These are phyloP conservation scores for Wickerhamomyces xylosicus DNA, from an alignment of 805 yeast species.

Conservation along the genomic window DNA sequence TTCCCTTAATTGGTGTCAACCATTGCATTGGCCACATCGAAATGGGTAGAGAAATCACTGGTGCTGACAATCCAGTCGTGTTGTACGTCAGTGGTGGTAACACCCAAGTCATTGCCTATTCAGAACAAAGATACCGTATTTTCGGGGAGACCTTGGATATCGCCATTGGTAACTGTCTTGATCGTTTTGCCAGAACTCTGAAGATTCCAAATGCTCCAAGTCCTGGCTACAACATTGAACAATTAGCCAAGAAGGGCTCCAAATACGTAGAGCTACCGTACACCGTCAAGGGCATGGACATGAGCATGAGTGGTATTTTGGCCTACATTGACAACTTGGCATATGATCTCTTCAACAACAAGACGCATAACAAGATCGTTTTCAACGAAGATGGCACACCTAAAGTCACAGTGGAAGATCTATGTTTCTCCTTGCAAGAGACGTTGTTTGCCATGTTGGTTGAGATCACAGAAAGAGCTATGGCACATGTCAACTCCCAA, in stretches of 20 bases:
- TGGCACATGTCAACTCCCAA: conserved; percentile 89
- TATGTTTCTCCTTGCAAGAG: conserved; percentile 90
- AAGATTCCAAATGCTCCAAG: conserved; percentile 88
- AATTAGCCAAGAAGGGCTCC: conserved; percentile 63
- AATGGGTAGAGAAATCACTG: conserved; percentile 98
- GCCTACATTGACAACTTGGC: conserved; percentile 80
- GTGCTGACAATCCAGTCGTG: conserved; percentile 96
- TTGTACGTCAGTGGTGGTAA: conserved; percentile 97
- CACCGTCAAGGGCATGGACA: conserved; percentile 97
- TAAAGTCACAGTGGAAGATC: conserved; percentile 66
- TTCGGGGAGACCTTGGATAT: conserved; percentile 98
- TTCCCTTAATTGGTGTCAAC: conserved; percentile 89
- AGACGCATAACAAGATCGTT: conserved; percentile 23
- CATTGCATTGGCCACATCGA: conserved; percentile 98
- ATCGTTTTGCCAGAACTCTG: conserved; percentile 87
- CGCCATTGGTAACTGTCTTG: conserved; percentile 95
- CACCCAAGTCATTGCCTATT: conserved; percentile 95
- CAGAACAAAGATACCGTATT: conserved; percentile 88
- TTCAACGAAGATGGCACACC: conserved; percentile 32
- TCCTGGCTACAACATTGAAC: conserved; percentile 97
- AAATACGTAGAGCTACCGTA: conserved; percentile 73
- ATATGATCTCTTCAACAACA: conserved; percentile 48
- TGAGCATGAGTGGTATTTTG: conserved; percentile 91
- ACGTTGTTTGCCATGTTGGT: conserved; percentile 92
- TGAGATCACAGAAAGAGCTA: conserved; percentile 94